Evolutionary conservation across 768 basidiomycete genomes (phyloP).

Genomic region (Rhizopogon vesiculosus): DNA sequence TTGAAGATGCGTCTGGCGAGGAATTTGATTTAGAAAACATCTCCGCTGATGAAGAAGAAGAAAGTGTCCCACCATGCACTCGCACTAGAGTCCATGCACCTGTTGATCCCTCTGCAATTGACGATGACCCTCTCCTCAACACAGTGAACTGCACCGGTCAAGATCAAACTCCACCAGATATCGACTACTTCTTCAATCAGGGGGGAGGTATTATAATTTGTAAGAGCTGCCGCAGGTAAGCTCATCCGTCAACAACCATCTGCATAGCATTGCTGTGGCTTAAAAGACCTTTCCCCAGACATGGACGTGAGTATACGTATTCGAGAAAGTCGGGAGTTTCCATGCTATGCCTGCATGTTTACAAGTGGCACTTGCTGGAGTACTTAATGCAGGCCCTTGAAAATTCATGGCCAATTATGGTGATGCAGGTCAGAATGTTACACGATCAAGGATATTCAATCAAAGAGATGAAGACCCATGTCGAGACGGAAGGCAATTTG

Average conservation of each 20-base stretch:
- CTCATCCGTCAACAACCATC: not conserved
- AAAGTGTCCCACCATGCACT: too few relatives aligned
- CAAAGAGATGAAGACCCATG: not conserved
- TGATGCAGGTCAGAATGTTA: not conserved
- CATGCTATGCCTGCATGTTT: not conserved
- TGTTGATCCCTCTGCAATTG: too few relatives aligned
- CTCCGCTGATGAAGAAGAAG: too few relatives aligned
- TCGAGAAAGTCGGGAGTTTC: not conserved
- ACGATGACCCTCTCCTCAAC: too few relatives aligned
- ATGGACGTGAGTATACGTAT: too few relatives aligned
- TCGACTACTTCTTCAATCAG: conserved; percentile 1
- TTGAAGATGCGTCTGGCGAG: too few relatives aligned
- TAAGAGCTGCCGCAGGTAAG: not conserved
- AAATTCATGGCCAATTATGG: not conserved
- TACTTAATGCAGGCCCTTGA: not conserved
- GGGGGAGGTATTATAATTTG: not conserved
- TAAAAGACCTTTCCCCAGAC: not conserved
- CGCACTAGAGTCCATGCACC: too few relatives aligned
- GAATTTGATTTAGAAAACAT: too few relatives aligned
- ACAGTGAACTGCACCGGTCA: too few relatives aligned
- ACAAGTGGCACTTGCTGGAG: not conserved
- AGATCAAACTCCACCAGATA: not conserved
- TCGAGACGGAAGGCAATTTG: not conserved
- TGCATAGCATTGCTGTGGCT: not conserved
- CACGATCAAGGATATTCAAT: not conserved